Evolutionary conservation across 2,329 filamentous ascomycete genomes (phyloP), one percentile per base, ranked within the genome.

Genomic region (Fusarium fujikuroi): DNA sequence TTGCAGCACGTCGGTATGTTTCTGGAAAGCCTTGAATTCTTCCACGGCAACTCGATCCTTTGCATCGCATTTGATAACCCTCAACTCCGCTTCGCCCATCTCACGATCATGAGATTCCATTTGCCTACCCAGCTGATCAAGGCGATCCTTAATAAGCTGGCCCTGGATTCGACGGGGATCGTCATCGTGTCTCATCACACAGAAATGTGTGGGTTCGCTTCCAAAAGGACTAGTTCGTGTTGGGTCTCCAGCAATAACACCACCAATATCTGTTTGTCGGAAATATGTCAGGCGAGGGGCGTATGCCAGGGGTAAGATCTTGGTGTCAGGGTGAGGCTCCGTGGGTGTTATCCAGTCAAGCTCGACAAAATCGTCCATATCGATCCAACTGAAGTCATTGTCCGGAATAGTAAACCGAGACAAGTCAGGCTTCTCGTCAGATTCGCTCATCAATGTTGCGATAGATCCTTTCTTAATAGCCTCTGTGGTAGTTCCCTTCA

Each of bases 331-430:
- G 74, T 97, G 97, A 37, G 92, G 90, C 79, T 97, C 94, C 19
- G 94, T 92, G 1, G 95, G 95, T 30, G 98, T 84, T 60, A 97
- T 95, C 95, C 95, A 98, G 80, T 98, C 97, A 28, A 99, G 85
- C 81, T 99, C 96, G 36, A 99, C 95, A 82, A 99, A 99, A 80
- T 99, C 96, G 79, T 99, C 96, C 95, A 99, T 98, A 79, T 99
- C 96, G 71, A 99, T 95, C 96, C 96, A 99, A 62, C 92, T 95
- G 75, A 95, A 91, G 78, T 99, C 96, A 61, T 97, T 93, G 80
- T 99, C 96, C 0, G 96, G 95, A 56, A 99, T 99, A 0, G 92
- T 95, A 80, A 99, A 99, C 60, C 92, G 92, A 1, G 95, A 97
- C 56, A 97, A 86, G 79, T 95, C 92, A 7, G 89, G 89, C 12